Evolutionary conservation across 2,329 filamentous ascomycete genomes (phyloP).

Genomic region (Colletotrichum truncatum): DNA sequence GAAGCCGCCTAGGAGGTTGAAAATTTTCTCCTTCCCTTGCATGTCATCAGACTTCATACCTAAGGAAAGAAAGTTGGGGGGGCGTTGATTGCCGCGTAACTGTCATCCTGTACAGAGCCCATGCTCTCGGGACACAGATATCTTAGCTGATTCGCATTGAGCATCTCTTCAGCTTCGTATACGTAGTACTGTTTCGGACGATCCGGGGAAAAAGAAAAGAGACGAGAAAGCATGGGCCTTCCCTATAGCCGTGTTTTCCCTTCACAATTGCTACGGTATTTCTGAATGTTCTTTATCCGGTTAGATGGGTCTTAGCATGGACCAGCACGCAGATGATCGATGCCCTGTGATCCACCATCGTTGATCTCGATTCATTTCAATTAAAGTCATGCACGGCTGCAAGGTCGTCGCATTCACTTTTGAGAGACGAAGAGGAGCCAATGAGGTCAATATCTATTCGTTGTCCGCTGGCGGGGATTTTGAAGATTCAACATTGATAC

Average conservation of each 20-base stretch:
- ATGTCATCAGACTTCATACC: background rate
- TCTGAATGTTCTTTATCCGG: background rate
- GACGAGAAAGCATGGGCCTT: background rate
- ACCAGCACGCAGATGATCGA: background rate
- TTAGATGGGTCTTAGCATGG: slow-evolving; percentile 4
- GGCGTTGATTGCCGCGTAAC: background rate
- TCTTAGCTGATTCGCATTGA: background rate
- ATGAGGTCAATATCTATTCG: no score
- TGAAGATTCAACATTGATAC: no score
- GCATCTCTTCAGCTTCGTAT: background rate
- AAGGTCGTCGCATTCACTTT: no score
- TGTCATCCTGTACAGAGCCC: slow-evolving; percentile 6
- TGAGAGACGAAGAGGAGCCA: no score
- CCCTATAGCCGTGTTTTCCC: background rate
- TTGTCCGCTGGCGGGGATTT: no score
- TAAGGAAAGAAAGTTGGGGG: background rate
- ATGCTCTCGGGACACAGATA: slow-evolving; percentile 8
- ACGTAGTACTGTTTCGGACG: background rate
- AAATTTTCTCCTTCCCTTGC: background rate
- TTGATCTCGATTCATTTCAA: background rate
- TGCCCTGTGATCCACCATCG: background rate
- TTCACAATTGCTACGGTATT: background rate
- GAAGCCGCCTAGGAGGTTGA: background rate
- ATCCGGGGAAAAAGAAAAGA: background rate
- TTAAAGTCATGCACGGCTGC: background rate